Evolutionary conservation across 148 eudicot genomes (phyloP).

Genomic region (Spergularia marina): DNA sequence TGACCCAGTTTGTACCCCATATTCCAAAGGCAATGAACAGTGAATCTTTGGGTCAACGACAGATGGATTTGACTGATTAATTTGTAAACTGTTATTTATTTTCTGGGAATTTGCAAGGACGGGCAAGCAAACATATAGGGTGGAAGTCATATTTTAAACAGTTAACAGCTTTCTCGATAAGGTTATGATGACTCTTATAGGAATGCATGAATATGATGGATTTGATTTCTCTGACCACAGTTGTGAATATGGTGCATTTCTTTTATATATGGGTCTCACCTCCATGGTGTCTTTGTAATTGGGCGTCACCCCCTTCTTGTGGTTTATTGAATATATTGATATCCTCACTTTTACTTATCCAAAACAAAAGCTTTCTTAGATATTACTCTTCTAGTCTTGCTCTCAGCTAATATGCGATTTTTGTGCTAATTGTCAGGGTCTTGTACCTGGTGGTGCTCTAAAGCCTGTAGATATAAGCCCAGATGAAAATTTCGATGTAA

Average conservation of each 20-base stretch:
- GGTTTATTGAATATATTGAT: too few species aligned
- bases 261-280: too few species aligned
- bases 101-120: background rate
- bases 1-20: too few species aligned
- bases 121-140: background rate
- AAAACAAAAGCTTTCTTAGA: background rate
- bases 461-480: conserved; percentile 66
- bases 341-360: too few species aligned
- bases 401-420: conserved; percentile 8
- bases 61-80: background rate
- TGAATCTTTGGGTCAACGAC: too few species aligned
- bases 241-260: too few species aligned
- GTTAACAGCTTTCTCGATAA: background rate
- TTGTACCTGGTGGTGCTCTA: conserved; percentile 88
- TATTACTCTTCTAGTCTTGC: background rate
- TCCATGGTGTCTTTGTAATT: too few species aligned
- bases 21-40: too few species aligned
- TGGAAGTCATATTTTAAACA: background rate
- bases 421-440: conserved; percentile 61
- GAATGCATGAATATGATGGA: too few species aligned
- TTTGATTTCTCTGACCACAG: background rate
- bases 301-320: too few species aligned
- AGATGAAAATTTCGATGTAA: conserved; percentile 73
- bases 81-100: background rate
- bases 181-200: background rate